Evolutionary conservation across 116 monocot species (phyloP), one percentile per base, ranked within the genome.

Genomic region (Cymodocea nodosa): DNA sequence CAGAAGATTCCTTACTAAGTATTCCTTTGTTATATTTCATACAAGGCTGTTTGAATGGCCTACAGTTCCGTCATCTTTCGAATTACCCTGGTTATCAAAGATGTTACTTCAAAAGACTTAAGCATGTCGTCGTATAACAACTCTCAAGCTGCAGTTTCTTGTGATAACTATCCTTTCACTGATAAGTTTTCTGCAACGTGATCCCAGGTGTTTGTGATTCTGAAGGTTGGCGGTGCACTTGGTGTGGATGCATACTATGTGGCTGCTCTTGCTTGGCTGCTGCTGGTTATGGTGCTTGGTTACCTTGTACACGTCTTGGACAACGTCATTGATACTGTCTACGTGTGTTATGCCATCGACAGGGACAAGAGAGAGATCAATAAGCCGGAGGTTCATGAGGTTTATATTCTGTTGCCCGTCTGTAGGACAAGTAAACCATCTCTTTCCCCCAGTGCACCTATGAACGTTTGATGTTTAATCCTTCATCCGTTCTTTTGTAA

Each of bases 291-390:
- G 18, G 70, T 82, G 23, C 54, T 86, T 44, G 80, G 89, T 17
- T 94, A 82, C 77, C 81, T 94, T 51, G 80, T 87, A 24, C 89
- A 82, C 39, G 86, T 94, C 35, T 64, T 94, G 73, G 94, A 94
- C 52, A 86, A 82, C 65, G 86, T 89, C 19, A 78, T 94, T 4
- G 94, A 94, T 62, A 84, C 89, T 0, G 65, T 89, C 23, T 94
- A 94, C 63, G 76, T 94, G 6, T 94, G 94, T 20, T 94, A 89
- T 25, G 94, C 94, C 37, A 89, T 94, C 39, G 94, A 94, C 44
- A 67, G 84, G 61, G 94, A 94, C 73, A 86, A 82, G 68, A 80
- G 89, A 14, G 94, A 86, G 22, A 82, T 86, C 10, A 76, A 72
- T 58, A 94, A 87, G 56, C 80, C 89, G 56, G 80, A 86, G 17